These are phyloP conservation scores for Rhizopus microsporus DNA, from an alignment of 371 early-diverging fungal species.

Conservation along the genomic window DNA sequence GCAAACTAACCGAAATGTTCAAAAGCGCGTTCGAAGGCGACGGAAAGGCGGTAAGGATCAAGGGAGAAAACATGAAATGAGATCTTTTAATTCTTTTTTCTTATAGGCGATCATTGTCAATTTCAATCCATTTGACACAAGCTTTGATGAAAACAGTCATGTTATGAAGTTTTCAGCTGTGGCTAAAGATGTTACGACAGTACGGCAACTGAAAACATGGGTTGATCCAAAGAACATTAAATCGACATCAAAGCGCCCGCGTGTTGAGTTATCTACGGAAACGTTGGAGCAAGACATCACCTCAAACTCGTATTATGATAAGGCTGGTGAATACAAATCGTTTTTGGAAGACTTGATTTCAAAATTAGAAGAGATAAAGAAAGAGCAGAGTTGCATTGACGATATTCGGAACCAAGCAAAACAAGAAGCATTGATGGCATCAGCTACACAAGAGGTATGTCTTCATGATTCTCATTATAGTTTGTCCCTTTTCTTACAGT, in stretches of 20 bases:
- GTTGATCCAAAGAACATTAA: slow-evolving; percentile 31
- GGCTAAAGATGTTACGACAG: slow-evolving; percentile 62
- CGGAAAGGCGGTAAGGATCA: slow-evolving; percentile 54
- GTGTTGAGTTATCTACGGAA: slow-evolving; percentile 3
- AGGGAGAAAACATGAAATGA: neutral
- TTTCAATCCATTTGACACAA: slow-evolving; percentile 65
- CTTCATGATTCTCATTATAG: too few species aligned
- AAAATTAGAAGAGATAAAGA: slow-evolving; percentile 30
- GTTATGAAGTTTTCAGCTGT: slow-evolving; percentile 74
- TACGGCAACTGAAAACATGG: slow-evolving; percentile 44
- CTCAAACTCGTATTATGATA: slow-evolving; percentile 6
- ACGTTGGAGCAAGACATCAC: neutral
- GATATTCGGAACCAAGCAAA: slow-evolving; percentile 3
- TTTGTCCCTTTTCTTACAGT: too few species aligned
- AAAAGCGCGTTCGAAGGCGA: slow-evolving; percentile 70
- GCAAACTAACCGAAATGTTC: slow-evolving; percentile 71
- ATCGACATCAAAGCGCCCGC: slow-evolving; percentile 6
- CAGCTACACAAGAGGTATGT: neutral
- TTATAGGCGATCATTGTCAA: slow-evolving; percentile 63
- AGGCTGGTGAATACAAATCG: slow-evolving; percentile 31
- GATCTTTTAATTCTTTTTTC: neutral
- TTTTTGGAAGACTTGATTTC: slow-evolving; percentile 46
- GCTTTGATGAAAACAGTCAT: slow-evolving; percentile 63
- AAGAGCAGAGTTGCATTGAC: slow-evolving; percentile 12
- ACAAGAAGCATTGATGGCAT: neutral